These are phyloP conservation scores for Mycosphaerelloides madeirae DNA, from an alignment of 2,329 filamentous ascomycete species.

Conservation along the genomic window DNA sequence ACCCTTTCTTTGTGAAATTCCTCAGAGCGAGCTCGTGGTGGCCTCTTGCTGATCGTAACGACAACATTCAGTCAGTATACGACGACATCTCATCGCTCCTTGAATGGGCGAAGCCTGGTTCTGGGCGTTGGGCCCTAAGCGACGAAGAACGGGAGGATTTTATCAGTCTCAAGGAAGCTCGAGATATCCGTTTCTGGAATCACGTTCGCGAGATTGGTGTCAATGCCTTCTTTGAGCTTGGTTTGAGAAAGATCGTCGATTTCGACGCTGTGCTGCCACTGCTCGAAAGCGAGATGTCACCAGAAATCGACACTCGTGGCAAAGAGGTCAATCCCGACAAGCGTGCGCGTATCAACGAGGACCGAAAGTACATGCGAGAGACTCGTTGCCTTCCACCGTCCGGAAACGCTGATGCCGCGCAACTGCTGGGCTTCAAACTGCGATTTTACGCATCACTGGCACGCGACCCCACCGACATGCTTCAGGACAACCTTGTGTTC, in stretches of 20 bases:
- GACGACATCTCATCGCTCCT: conserved; percentile 65
- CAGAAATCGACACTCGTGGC: conserved; percentile 35
- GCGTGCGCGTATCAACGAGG: conserved; percentile 50
- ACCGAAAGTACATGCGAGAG: conserved; percentile 69
- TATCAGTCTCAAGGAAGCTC: conserved; percentile 52
- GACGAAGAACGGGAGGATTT: conserved; percentile 65
- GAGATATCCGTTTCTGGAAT: conserved; percentile 77
- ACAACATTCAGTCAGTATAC: conserved; percentile 42
- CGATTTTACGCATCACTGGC: conserved; percentile 85
- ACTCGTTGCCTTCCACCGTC: conserved; percentile 78
- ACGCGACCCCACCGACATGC: conserved; percentile 66
- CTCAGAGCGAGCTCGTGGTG: conserved; percentile 93
- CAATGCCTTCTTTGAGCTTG: conserved; percentile 84
- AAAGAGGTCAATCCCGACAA: conserved; percentile 34
- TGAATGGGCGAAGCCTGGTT: conserved; percentile 74
- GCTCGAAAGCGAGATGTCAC: conserved; percentile 26
- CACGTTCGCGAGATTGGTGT: conserved; percentile 71
- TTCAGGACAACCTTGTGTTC: conserved; percentile 90
- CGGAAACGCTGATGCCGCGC: conserved; percentile 87
- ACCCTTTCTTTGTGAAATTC: conserved; percentile 90
- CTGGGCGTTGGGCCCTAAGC: conserved; percentile 56
- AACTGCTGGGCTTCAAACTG: conserved; percentile 93
- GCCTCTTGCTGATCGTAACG: conserved; percentile 63
- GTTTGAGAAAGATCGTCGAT: conserved; percentile 62
- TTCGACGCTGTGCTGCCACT: conserved; percentile 41